Conservation (phyloP, 2,329 filamentous ascomycete genomes). For the Hypoxylon sp. region DNA sequence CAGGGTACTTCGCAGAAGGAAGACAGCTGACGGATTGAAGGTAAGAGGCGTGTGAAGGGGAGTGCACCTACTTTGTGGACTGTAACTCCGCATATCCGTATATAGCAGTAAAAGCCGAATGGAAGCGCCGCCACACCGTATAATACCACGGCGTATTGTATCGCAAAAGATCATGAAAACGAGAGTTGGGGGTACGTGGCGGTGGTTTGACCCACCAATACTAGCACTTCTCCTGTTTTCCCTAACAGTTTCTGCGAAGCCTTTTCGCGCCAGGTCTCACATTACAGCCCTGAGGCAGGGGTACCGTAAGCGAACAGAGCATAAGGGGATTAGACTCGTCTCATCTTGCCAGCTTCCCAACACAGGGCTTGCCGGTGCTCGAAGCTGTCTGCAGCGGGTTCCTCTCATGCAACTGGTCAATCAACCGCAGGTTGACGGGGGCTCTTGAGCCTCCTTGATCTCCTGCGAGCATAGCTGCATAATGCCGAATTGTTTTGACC, state of each 20-base stretch:
- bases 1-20: constrained; percentile 14
- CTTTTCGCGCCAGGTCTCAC: constrained; percentile 50
- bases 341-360: constrained; percentile 48
- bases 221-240: constrained; percentile 49
- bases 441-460: constrained; percentile 40
- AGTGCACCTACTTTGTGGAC: constrained; percentile 10
- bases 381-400: constrained; percentile 26
- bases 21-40: neutral
- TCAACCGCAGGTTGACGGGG: constrained; percentile 21
- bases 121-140: constrained; percentile 16
- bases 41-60: constrained; percentile 3
- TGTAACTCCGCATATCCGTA: constrained; percentile 19
- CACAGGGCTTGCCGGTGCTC: constrained; percentile 40
- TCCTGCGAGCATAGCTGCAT: constrained; percentile 47
- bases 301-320: constrained; percentile 44
- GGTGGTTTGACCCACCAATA: constrained; percentile 50
- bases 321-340: constrained; percentile 48
- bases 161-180: constrained; percentile 34
- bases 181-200: constrained; percentile 35
- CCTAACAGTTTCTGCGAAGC: constrained; percentile 40
- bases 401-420: constrained; percentile 26
- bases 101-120: constrained; percentile 28
- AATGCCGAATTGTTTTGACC: constrained; percentile 44
- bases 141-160: constrained; percentile 16
- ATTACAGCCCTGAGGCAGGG: constrained; percentile 46